Base-by-base conservation (phyloP, 2,329 filamentous ascomycete species). In the Fusarium nurragi region DNA sequence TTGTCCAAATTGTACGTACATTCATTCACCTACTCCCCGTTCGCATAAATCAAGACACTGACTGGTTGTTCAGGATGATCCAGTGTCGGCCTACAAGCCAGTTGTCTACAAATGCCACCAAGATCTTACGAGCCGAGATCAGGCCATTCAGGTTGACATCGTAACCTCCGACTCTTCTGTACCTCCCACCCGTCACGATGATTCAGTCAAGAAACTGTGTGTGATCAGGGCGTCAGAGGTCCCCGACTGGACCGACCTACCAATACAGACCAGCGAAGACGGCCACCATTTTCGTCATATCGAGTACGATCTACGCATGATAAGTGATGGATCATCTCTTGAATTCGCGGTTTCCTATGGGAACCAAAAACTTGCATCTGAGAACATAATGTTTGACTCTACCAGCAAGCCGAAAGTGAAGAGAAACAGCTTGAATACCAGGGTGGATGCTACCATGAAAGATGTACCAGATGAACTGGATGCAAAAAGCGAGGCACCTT, bases 301-400 rank as follows among this genome's bases (percentile, higher is more conserved):
- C 6, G n/a, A 32, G 1, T 76, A 66, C 38, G 54, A 65, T 3
- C 41, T 76, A 3, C 46, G 67, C 12, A 73, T 76, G 55, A 26
- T 67, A 7, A 65, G 66, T 18, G 57, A 70, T 12, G 73, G 72
- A 1, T 40, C 52, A 4, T 68, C 64, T 3, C 46, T 74, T 6
- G 72, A 75, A 7, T 72, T 76, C 36, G 38, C 62, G 0, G 37
- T 75, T 2, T 56, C 59, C 19, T 49, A 71, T 12, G 50, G 65
- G 4, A 60, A 55, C 3, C 62, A 64, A n/a, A 60, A 47, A 1
- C 36, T 76, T 5, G 72, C 61, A 2, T 50, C 54, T 2, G 43
- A 69, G 21, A 68, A 68, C 25, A 63, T 76, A 4, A 40, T 36
- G 0, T 58, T 75, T 10, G 57, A 70, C 3, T 70, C 73, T 25